These are phyloP conservation scores for Penicillium ochrochloron DNA, from an alignment of 495 filamentous ascomycete species.

Conservation along the genomic window DNA sequence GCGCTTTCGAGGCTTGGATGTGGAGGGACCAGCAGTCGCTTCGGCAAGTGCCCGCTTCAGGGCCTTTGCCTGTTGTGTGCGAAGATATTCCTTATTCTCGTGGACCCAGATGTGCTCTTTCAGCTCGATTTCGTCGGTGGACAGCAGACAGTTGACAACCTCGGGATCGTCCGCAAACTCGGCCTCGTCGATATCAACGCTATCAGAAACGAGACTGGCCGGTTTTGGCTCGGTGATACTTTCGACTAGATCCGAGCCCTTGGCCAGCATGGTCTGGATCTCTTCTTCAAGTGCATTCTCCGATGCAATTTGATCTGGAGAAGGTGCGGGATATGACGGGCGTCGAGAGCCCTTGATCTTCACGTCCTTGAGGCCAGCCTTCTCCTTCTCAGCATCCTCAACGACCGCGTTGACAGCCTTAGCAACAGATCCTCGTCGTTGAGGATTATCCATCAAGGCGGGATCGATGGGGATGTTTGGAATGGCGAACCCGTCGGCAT, in stretches of 20 bases:
- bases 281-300: constrained; percentile 51
- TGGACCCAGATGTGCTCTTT: constrained; percentile 95
- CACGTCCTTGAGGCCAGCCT: constrained; percentile 22
- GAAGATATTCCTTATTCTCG: constrained; percentile 87
- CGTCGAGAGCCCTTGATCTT: constrained; percentile 42
- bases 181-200: constrained; percentile 63
- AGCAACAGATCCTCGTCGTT: constrained; percentile 28
- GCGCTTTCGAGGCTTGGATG: constrained; percentile 52
- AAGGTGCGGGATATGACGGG: constrained; percentile 35
- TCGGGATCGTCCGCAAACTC: constrained; percentile 85
- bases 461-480: constrained; percentile 53
- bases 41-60: constrained; percentile 66
- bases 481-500: constrained; percentile 55
- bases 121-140: constrained; percentile 67
- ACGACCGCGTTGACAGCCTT: constrained; percentile 31
- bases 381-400: constrained; percentile 31
- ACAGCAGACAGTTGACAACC: constrained; percentile 75
- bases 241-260: constrained; percentile 46
- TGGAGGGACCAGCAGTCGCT: constrained; percentile 49
- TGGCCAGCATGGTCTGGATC: constrained; percentile 45
- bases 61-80: constrained; percentile 76
- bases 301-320: constrained; percentile 46
- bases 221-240: constrained; percentile 23
- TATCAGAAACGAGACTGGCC: constrained; percentile 43
- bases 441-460: constrained; percentile 36